Evolutionary conservation across 2,329 filamentous ascomycete species (phyloP), one percentile per base, ranked within the genome.

Genomic region (Fonsecaea monophora): DNA sequence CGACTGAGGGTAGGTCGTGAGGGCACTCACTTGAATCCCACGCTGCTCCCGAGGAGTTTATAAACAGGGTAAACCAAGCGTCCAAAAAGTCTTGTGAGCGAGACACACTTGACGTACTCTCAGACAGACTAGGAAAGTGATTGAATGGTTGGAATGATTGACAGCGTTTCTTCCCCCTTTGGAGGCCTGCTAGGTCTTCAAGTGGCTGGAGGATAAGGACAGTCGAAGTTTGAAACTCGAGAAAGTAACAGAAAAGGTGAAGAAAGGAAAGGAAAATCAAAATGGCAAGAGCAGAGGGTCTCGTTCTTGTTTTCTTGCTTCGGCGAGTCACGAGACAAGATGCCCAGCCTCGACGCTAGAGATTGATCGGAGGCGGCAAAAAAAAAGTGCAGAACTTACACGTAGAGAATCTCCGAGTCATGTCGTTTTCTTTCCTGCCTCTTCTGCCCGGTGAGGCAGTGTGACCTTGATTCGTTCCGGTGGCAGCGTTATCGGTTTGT

Each of bases 21-120:
- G 25, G 25, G 25, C 25, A 50, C 45, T 50, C 25, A 50, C 45
- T 25, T 25, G 45, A 2, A 50, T 50, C 45, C 45, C 45, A 50
- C 45, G 9, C 8, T 50, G 45, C 45, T 50, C 13, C 18, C 8
- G 45, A 21, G 9, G 1, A 4, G 21, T 50, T 10, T 25, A 10
- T 50, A 50, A 25, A 25, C 25, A 25, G 25, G 18, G 45, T 50
- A 50, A 50, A 50, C 25, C 18, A 50, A 50, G 45, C 45, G 45
- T 50, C 45, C 21, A 50, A 50, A 42, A 42, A 50, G 18, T 50
- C 45, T 50, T 50, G 45, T 21, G 45, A 50, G 45, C 45, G 45
- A 50, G 45, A 25, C 45, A 50, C 45, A 25, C 18, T 9, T 25
- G 45, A 50, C 45, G 8, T 42, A 42, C 40, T n/a, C 40, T 42